A percentile compares a stretch with the other conserved stretches of the same genome.
phyloP scores from a whole-genome alignment of 2,329 filamentous ascomycete species.

The Alternaria postmessia region DNA sequence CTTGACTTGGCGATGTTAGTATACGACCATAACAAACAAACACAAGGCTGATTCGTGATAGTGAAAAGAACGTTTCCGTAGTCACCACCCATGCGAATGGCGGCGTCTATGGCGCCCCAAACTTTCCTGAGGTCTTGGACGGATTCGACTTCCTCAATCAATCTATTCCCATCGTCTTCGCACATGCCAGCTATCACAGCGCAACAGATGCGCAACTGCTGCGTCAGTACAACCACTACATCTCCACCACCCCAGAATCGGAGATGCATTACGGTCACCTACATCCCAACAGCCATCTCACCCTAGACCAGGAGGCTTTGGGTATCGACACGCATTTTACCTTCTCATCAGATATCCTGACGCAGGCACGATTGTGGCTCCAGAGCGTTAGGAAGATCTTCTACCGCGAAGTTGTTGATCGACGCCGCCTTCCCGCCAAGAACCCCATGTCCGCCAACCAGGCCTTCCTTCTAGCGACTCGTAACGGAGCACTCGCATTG shows the following conservation, averaged over 20 bases:
- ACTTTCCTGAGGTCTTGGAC: slow-evolving; percentile 39
- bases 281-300: slow-evolving; percentile 54
- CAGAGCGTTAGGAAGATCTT: slow-evolving; percentile 55
- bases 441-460: slow-evolving; percentile 64
- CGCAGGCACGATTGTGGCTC: slow-evolving; percentile 64
- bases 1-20: slow-evolving; percentile 14
- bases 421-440: slow-evolving; percentile 55
- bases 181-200: slow-evolving; percentile 60
- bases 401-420: slow-evolving; percentile 51
- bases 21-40: not conserved
- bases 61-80: slow-evolving; percentile 38
- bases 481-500: slow-evolving; percentile 62
- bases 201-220: slow-evolving; percentile 54
- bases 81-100: slow-evolving; percentile 50
- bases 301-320: slow-evolving; percentile 62
- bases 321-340: slow-evolving; percentile 65
- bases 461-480: slow-evolving; percentile 64
- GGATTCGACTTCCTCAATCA: slow-evolving; percentile 49
- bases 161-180: slow-evolving; percentile 60
- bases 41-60: not conserved
- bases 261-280: slow-evolving; percentile 67
- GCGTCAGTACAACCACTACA: slow-evolving; percentile 60
- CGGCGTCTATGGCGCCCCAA: slow-evolving; percentile 19
- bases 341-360: slow-evolving; percentile 56
- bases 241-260: slow-evolving; percentile 67